Evolutionary conservation across 2,329 filamentous ascomycete genomes (phyloP).

Genomic region (Pyrenophora seminiperda): DNA sequence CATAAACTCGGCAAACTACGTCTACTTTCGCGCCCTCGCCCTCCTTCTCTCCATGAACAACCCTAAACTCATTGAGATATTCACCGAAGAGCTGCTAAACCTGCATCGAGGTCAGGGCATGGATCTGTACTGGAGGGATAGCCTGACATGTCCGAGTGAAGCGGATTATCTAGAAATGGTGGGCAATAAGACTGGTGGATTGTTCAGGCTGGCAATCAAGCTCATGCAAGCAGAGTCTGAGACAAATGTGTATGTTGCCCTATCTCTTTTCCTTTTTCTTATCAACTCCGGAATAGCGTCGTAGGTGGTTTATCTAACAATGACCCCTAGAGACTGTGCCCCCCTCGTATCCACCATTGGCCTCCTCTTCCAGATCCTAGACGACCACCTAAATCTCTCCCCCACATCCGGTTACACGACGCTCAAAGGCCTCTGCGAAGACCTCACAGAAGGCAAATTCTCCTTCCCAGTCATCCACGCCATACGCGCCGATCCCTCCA

Average conservation of each 20-base stretch:
- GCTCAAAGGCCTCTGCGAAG: conserved; percentile 94
- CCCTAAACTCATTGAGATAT: conserved; percentile 70
- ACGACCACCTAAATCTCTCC: conserved; percentile 89
- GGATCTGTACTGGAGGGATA: conserved; percentile 90
- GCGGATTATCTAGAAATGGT: conserved; percentile 96
- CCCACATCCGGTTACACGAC: conserved; percentile 66
- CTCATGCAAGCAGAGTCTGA: conserved; percentile 80
- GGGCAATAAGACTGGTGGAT: conserved; percentile 83
- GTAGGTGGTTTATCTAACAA: background rate
- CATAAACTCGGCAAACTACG: conserved; percentile 89
- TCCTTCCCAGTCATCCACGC: conserved; percentile 94
- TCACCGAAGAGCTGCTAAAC: conserved; percentile 81
- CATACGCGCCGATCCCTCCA: conserved; percentile 75
- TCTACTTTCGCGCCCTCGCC: conserved; percentile 80
- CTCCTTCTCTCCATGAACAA: conserved; percentile 75
- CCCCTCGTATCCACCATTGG: conserved; percentile 85
- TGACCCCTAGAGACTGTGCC: conserved; percentile 67
- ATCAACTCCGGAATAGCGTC: background rate
- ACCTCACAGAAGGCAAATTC: conserved; percentile 96
- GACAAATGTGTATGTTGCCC: conserved; percentile 48
- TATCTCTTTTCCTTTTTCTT: background rate
- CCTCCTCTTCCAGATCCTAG: conserved; percentile 86
- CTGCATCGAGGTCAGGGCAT: conserved; percentile 87
- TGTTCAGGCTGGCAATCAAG: conserved; percentile 84
- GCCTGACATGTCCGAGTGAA: conserved; percentile 79